Evolutionary conservation across 1,284 basidiomycete species (phyloP).

Genomic region (Ceratobasidium papillatum): DNA sequence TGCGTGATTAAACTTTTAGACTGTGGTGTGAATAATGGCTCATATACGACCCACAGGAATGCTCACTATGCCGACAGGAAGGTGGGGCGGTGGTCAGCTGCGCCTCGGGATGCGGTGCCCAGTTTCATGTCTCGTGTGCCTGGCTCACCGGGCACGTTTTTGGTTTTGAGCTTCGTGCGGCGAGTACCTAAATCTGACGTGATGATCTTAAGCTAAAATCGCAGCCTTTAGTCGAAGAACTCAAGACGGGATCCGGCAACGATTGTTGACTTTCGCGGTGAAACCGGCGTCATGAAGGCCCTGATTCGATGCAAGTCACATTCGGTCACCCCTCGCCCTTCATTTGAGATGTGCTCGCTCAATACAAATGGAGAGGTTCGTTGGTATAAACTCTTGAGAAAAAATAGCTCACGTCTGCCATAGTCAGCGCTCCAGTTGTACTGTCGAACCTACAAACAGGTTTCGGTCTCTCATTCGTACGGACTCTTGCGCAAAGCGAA

Average conservation of each 20-base stretch:
- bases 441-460: conserved; percentile 83
- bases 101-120: conserved; percentile 68
- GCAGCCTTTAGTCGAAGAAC: conserved; percentile 68
- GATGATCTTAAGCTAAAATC: conserved; percentile 17
- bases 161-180: conserved; percentile 89
- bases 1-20: conserved; percentile 54
- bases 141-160: conserved; percentile 84
- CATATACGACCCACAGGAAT: conserved; percentile 63
- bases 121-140: conserved; percentile 91
- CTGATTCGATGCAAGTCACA: conserved; percentile 87
- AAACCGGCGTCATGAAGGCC: conserved; percentile 82
- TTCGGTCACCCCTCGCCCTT: conserved; percentile 67
- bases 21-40: conserved; percentile 45
- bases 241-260: conserved; percentile 71
- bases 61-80: conserved; percentile 62
- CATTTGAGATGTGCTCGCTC: conserved; percentile 84
- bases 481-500: conserved; percentile 85
- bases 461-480: conserved; percentile 73
- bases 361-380: conserved; percentile 82
- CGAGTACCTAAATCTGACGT: conserved; percentile 54
- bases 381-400: neutral
- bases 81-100: conserved; percentile 88
- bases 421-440: conserved; percentile 89
- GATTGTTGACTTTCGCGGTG: conserved; percentile 85
- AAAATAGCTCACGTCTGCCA: neutral